Evolutionary conservation across 2,329 filamentous ascomycete genomes (phyloP), one percentile per base, ranked within the genome.

Genomic region (Fusarium hainanense): DNA sequence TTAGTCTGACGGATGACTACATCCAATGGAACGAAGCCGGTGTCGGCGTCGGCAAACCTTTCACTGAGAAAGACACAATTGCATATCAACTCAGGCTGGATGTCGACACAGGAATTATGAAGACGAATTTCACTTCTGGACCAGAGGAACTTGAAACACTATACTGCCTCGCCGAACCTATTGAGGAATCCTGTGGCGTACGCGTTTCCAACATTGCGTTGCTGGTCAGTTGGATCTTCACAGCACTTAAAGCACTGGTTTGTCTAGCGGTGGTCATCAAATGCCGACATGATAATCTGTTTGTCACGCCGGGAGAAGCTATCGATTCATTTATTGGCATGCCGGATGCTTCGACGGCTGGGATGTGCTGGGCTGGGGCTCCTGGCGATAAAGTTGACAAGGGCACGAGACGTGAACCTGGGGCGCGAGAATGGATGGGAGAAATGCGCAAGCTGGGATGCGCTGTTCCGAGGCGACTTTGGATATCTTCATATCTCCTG

Each of bases 241-340:
- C 34, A 37, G 34, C 34, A 0, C 18, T 37, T 0, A 37, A 37
- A 2, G 34, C 34, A n/a, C 0, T 37, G 6, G 18, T n/a, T 6
- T 37, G 34, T 7, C 7, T 37, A n/a, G 34, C 18, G 18, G 34
- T 37, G 3, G 34, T 37, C 4, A 37, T 37, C 2, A 37, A 37
- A 11, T n/a, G 4, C 6, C 34, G 34, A 6, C 6, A 37, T 4
- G 34, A 37, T 0, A n/a, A 37, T 7, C 10, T 18, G 18, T 10
- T 37, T n/a, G 34, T 37, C 1, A 37, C 10, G 0, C 34, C 34
- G 3, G 34, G 34, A 7, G 34, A 37, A 4, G 34, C 34, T 37
- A 7, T 37, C 7, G 34, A n/a, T n/a, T 37, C 18, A 1, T 37
- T 37, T n/a, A 4, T 37, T 3, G n/a, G 34, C 1, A 10, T 6